A percentile compares a stretch with the other conserved stretches of the same genome.
These are phyloP conservation scores for Entomortierella beljakovae DNA, from an alignment of 192 early-diverging fungal species.

Conservation along the genomic window DNA sequence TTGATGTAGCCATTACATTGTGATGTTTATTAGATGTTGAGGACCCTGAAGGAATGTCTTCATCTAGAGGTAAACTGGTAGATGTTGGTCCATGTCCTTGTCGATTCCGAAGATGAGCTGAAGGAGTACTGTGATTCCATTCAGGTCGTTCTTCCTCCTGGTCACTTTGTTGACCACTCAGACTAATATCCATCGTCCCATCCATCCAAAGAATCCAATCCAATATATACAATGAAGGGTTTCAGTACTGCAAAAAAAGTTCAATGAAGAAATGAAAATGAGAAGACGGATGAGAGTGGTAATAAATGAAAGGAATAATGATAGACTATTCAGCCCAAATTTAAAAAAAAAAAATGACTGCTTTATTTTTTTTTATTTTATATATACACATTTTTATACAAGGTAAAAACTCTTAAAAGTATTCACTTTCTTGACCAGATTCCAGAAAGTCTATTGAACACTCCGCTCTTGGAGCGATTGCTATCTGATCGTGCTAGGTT, in stretches of 20 bases:
- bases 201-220: no score
- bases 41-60: not conserved
- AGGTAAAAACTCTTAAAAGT: not conserved
- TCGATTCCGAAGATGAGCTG: not conserved
- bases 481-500: constrained; percentile 7
- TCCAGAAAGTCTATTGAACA: constrained; percentile 47
- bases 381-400: not conserved
- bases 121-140: not conserved
- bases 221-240: no score
- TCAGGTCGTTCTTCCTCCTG: not conserved
- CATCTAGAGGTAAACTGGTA: not conserved
- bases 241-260: not conserved
- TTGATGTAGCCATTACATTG: not conserved
- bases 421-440: constrained; percentile 43
- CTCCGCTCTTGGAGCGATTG: constrained; percentile 7
- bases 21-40: constrained; percentile 6
- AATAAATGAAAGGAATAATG: no score
- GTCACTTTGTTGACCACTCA: no score
- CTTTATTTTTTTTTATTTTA: not conserved
- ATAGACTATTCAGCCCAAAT: no score
- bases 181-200: no score
- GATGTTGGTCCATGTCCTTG: not conserved
- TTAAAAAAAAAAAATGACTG: not conserved
- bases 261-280: not conserved
- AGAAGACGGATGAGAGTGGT: not conserved